Percentiles rank a stretch among this genome's conserved stretches.
phyloP scores from a whole-genome alignment of 768 basidiomycete genomes.

The Suillus spraguei region DNA sequence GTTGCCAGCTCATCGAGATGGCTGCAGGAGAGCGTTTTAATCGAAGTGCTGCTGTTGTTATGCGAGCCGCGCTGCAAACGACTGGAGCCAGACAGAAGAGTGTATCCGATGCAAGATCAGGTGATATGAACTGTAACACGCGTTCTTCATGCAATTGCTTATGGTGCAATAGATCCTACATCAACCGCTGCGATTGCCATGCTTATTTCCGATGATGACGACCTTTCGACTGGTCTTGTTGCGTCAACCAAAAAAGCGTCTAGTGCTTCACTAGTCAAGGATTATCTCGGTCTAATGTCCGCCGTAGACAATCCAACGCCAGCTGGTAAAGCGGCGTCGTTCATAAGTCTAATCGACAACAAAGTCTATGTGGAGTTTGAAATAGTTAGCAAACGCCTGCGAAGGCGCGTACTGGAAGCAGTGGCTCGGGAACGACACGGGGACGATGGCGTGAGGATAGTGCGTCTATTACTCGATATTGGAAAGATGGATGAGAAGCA shows the following conservation, averaged over 20 bases:
- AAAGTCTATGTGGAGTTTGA: slow-evolving; percentile 85
- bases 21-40: slow-evolving; percentile 85
- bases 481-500: slow-evolving; percentile 97
- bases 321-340: slow-evolving; percentile 67
- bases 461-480: slow-evolving; percentile 74
- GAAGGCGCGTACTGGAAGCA: slow-evolving; percentile 72
- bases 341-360: slow-evolving; percentile 67
- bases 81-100: slow-evolving; percentile 66
- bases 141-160: slow-evolving; percentile 3
- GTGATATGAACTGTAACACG: slow-evolving; percentile 36
- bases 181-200: slow-evolving; percentile 65
- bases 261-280: slow-evolving; percentile 64
- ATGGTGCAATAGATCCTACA: slow-evolving; percentile 52
- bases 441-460: slow-evolving; percentile 77
- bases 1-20: slow-evolving; percentile 68
- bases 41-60: slow-evolving; percentile 65
- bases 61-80: slow-evolving; percentile 70
- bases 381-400: slow-evolving; percentile 64
- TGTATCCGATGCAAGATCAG: slow-evolving; percentile 64
- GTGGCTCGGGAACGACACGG: slow-evolving; percentile 85
- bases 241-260: slow-evolving; percentile 56
- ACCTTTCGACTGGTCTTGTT: slow-evolving; percentile 64
- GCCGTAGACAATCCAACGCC: slow-evolving; percentile 82
- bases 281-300: slow-evolving; percentile 80
- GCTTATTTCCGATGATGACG: slow-evolving; percentile 63